phyloP scores from a whole-genome alignment of 495 filamentous ascomycete species.

The Entonaema liquescens region DNA sequence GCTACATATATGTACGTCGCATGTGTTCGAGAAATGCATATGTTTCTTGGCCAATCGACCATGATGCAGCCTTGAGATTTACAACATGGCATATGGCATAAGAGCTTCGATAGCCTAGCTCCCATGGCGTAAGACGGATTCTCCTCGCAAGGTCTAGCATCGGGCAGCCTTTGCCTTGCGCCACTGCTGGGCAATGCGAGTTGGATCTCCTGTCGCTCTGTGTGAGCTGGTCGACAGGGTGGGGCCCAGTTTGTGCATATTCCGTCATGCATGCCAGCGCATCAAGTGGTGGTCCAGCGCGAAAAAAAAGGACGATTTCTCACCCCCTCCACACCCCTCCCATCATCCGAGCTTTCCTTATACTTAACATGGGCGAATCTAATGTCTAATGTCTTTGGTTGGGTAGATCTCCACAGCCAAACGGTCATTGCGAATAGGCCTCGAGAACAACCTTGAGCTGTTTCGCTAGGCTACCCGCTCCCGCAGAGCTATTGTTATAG shows the following conservation, averaged over 20 bases:
- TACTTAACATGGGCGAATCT: slow-evolving; percentile 53
- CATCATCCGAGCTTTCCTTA: slow-evolving; percentile 51
- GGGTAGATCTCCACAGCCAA: slow-evolving; percentile 52
- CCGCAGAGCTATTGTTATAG: slow-evolving; percentile 37
- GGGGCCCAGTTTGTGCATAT: slow-evolving; percentile 63
- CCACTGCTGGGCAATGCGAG: slow-evolving; percentile 46
- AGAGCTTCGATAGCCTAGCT: slow-evolving; percentile 37
- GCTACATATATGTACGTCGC: slow-evolving; percentile 43
- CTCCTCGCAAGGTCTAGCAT: slow-evolving; percentile 39
- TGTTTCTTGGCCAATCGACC: slow-evolving; percentile 43
- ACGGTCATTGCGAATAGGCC: slow-evolving; percentile 42
- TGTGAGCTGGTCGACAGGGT: slow-evolving; percentile 53
- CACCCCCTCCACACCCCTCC: slow-evolving; percentile 49
- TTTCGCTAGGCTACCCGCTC: slow-evolving; percentile 49
- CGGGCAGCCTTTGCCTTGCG: slow-evolving; percentile 49
- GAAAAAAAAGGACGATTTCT: slow-evolving; percentile 51
- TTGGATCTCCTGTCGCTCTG: slow-evolving; percentile 45
- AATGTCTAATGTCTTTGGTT: slow-evolving; percentile 60
- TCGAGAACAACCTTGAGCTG: slow-evolving; percentile 49
- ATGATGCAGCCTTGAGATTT: slow-evolving; percentile 44
- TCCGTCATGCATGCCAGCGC: slow-evolving; percentile 67
- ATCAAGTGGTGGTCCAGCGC: slow-evolving; percentile 61
- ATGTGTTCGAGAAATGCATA: slow-evolving; percentile 44
- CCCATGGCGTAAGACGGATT: slow-evolving; percentile 15
- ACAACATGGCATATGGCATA: slow-evolving; percentile 17